These are phyloP conservation scores for Vitis hybrid DNA, from an alignment of 177 flowering plant species.

Conservation along the genomic window DNA sequence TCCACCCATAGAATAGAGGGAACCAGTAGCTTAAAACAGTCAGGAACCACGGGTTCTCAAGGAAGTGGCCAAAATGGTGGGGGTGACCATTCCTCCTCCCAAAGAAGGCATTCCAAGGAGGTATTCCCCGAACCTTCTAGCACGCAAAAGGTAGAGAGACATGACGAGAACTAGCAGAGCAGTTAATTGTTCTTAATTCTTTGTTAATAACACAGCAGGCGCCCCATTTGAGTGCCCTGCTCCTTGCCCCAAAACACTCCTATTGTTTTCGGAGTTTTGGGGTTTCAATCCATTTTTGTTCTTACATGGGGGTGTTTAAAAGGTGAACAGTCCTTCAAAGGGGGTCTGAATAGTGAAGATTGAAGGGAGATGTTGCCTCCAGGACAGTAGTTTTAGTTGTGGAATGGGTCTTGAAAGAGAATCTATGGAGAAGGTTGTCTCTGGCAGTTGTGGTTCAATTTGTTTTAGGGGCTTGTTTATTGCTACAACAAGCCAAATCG, in stretches of 20 bases:
- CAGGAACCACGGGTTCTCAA: constrained; percentile 46
- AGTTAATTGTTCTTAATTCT: constrained; percentile 33
- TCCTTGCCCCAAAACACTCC: constrained; percentile 5
- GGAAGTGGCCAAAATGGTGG: constrained; percentile 35
- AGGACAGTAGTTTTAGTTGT: not conserved
- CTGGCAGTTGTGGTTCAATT: constrained; percentile 13
- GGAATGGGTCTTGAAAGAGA: constrained; percentile 2
- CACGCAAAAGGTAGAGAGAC: constrained; percentile 40
- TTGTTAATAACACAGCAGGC: constrained; percentile 56
- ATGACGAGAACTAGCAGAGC: constrained; percentile 23
- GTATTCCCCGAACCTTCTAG: constrained; percentile 56
- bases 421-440: constrained; percentile 9
- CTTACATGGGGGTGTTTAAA: not conserved
- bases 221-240: constrained; percentile 59
- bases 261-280: constrained; percentile 8
- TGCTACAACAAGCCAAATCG: constrained; percentile 30
- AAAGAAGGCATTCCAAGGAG: constrained; percentile 52
- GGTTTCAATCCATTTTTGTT: constrained; percentile 11
- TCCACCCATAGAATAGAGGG: constrained; percentile 21
- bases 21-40: constrained; percentile 35
- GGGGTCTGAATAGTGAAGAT: not conserved
- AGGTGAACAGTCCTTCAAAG: not conserved
- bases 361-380: not conserved
- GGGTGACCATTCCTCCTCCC: constrained; percentile 47
- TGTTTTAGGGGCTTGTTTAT: constrained; percentile 30